These are phyloP conservation scores for Isochrysis galbana DNA, from an alignment of 78 protist genomes.

Conservation along the genomic window DNA sequence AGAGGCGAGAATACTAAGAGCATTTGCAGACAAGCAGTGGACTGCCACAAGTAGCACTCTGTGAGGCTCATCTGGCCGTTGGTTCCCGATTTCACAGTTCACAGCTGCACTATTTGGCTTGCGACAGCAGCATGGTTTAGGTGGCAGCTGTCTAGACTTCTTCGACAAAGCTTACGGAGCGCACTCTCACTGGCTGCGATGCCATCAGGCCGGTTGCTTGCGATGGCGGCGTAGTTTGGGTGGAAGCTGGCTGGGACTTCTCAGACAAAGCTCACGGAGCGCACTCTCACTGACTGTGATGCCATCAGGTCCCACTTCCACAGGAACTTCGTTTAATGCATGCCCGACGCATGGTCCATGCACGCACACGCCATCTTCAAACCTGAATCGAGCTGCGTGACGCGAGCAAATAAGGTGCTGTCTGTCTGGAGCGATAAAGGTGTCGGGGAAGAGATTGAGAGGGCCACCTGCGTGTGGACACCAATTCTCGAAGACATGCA, in stretches of 20 bases:
- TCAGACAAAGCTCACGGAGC: background rate
- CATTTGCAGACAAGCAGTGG: no score
- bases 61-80: no score
- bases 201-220: background rate
- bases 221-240: no score
- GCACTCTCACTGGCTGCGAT: background rate
- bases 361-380: background rate
- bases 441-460: background rate
- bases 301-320: background rate
- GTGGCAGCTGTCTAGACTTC: no score
- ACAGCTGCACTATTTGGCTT: no score
- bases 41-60: no score
- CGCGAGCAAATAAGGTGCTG: background rate
- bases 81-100: no score
- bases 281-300: background rate
- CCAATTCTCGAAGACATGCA: background rate
- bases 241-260: no score
- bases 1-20: no score
- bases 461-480: constrained; percentile 12
- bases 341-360: background rate
- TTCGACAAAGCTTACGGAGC: background rate
- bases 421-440: background rate
- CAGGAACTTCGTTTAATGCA: background rate
- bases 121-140: no score
- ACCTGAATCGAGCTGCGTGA: background rate